Base-by-base conservation (phyloP, 2,329 filamentous ascomycete genomes). In the Pseudopyrenochaeta lycopersici region DNA sequence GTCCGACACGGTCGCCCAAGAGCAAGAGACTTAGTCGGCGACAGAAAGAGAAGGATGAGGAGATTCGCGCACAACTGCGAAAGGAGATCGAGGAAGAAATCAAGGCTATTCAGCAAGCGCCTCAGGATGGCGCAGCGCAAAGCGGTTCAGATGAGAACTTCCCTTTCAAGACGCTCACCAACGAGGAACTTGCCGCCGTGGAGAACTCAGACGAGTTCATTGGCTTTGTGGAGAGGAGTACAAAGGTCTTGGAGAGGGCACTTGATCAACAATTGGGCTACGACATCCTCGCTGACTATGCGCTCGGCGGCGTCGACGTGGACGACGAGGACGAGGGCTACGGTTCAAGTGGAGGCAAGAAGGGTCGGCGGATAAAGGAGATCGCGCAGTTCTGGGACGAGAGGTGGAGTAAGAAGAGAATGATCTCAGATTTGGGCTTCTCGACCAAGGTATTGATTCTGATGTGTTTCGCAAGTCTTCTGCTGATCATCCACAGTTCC, bases 381-480 rank as follows among this genome's bases (percentile, higher is more conserved):
- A 83, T 97, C 43, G 88, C 90, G 31, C 94, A 97, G 68, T 97
- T 98, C 76, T 97, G 91, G 77, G 93, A 97, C 70, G 90, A 96
- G 56, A 86, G 92, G 73, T 97, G 94, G 90, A 96, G 92, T 71
- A 96, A 96, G 81, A 97, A 97, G 80, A 89, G 93, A 62, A 97
- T 97, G 90, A 90, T 99, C 72, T 97, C 91, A 73, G 90, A 92
- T 68, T 88, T 99, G 66, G 91, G 94, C 78, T 99, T 97, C 77
- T 98, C 94, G 39, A 90, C 92, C 48, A 97, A 97, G 80, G 85
- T 87, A 75, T 45, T 70, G 46, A 11, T 7, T 43, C n/a, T 11
- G 3, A 21, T 41, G 21, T 27, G 10, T 32, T 6, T 7, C 21
- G 5, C 15, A 9, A 7, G 2, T 18, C 27, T n/a, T 27, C 36